These are phyloP conservation scores for Leucocoprinus leucothites DNA, from an alignment of 768 basidiomycete species.

Conservation along the genomic window DNA sequence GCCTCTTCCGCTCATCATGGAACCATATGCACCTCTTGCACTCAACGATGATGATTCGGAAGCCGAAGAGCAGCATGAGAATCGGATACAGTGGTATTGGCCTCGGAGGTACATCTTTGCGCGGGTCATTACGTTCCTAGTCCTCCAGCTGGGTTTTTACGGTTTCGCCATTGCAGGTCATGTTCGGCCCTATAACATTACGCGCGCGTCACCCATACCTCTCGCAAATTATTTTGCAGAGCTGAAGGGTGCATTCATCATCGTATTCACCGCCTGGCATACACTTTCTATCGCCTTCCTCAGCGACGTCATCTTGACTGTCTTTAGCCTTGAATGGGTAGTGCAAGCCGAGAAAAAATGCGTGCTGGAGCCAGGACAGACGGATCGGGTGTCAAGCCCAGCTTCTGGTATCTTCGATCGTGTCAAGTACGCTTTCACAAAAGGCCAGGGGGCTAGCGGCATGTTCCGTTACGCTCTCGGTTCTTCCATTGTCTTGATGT, in stretches of 20 bases:
- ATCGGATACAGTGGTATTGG: conserved; percentile 5
- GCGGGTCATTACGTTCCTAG: background rate
- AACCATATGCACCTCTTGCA: background rate
- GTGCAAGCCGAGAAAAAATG: conserved; percentile 4
- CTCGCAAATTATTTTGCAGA: conserved; percentile 1
- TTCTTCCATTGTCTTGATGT: conserved; percentile 2
- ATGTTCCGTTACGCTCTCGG: conserved; percentile 5
- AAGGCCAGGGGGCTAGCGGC: conserved; percentile 1
- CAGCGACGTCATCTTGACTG: conserved; percentile 2
- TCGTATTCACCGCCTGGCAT: conserved; percentile 2
- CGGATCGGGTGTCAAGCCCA: conserved; percentile 1
- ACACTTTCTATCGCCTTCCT: background rate
- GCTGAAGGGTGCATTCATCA: conserved; percentile 1
- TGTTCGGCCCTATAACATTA: conserved; percentile 1
- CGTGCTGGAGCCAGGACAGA: background rate
- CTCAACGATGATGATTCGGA: background rate
- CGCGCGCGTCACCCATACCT: background rate
- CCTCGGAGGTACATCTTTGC: conserved; percentile 3
- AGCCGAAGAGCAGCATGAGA: no score
- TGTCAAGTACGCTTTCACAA: background rate
- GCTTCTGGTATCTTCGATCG: conserved; percentile 6
- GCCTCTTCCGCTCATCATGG: conserved; percentile 2
- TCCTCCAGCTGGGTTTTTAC: conserved; percentile 2
- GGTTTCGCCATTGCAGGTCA: background rate
- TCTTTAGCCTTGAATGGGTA: conserved; percentile 7